Evolutionary conservation across 2,329 filamentous ascomycete genomes (phyloP).

Genomic region (Hypoxylon sp.): DNA sequence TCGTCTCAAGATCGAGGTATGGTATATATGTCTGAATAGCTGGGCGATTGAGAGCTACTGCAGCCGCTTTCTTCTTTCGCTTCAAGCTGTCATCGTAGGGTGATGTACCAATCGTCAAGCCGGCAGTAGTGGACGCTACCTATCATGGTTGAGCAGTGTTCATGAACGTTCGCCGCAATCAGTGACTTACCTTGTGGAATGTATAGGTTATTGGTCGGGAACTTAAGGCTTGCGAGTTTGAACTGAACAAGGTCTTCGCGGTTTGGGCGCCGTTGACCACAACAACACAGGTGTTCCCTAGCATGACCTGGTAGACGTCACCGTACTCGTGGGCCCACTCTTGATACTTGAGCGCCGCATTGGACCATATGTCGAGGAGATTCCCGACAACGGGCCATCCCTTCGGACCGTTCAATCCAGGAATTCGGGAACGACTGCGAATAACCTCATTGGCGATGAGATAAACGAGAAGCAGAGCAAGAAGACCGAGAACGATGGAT

Average conservation of each 20-base stretch:
- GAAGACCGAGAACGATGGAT: constrained; percentile 19
- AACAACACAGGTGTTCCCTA: constrained; percentile 80
- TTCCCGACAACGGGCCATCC: constrained; percentile 70
- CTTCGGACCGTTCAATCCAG: constrained; percentile 49
- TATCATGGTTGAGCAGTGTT: constrained; percentile 17
- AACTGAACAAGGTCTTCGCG: constrained; percentile 82
- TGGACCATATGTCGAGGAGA: constrained; percentile 72
- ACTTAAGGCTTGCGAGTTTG: constrained; percentile 82
- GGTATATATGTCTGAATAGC: constrained; percentile 85
- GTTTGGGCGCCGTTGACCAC: constrained; percentile 85
- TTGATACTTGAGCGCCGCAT: constrained; percentile 65
- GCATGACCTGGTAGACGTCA: constrained; percentile 75
- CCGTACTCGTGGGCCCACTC: constrained; percentile 74
- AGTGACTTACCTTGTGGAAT: constrained; percentile 75
- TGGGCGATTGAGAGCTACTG: constrained; percentile 82
- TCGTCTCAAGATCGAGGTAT: constrained; percentile 83
- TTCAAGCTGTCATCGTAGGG: constrained; percentile 90
- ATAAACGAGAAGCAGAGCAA: constrained; percentile 38
- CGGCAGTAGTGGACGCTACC: constrained; percentile 78
- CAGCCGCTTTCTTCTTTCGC: constrained; percentile 80
- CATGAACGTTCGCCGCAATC: background rate
- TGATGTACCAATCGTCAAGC: constrained; percentile 86
- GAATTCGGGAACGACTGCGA: constrained; percentile 47
- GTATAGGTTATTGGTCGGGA: constrained; percentile 85
- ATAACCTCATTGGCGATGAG: constrained; percentile 50